Evolutionary conservation across 2,329 filamentous ascomycete species (phyloP).

Genomic region (Arachnopeziza araneosa): DNA sequence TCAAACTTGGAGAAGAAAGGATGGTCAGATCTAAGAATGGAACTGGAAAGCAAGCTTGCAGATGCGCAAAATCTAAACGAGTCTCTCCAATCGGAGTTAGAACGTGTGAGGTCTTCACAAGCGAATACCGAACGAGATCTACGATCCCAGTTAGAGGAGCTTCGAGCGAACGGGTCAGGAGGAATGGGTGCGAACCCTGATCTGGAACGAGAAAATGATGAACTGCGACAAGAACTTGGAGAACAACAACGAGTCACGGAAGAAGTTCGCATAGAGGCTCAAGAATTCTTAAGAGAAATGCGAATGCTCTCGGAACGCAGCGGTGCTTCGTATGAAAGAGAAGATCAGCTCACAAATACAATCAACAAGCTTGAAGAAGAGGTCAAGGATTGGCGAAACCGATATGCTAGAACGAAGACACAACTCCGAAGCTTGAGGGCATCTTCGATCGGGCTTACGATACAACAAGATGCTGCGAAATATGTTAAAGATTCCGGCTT

Average conservation of each 20-base stretch:
- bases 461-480: conserved; percentile 64
- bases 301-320: conserved; percentile 76
- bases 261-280: conserved; percentile 79
- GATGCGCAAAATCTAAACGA: conserved; percentile 73
- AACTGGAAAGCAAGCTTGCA: conserved; percentile 67
- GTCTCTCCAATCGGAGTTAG: conserved; percentile 73
- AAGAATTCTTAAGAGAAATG: conserved; percentile 85
- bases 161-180: conserved; percentile 27
- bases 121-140: conserved; percentile 57
- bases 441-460: conserved; percentile 68
- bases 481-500: conserved; percentile 63
- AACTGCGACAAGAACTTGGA: conserved; percentile 56
- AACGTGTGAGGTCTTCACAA: conserved; percentile 65
- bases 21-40: conserved; percentile 58
- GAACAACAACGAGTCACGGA: conserved; percentile 80
- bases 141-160: conserved; percentile 55
- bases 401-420: conserved; percentile 83
- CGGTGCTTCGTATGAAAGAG: conserved; percentile 71
- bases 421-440: conserved; percentile 77
- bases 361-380: conserved; percentile 76
- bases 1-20: conserved; percentile 62
- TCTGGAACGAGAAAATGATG: conserved; percentile 60
- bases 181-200: conserved; percentile 40
- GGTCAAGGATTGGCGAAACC: conserved; percentile 82
- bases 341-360: conserved; percentile 70